Conservation (phyloP, 306 rosid genomes). For the Cucurbita ficifolia region DNA sequence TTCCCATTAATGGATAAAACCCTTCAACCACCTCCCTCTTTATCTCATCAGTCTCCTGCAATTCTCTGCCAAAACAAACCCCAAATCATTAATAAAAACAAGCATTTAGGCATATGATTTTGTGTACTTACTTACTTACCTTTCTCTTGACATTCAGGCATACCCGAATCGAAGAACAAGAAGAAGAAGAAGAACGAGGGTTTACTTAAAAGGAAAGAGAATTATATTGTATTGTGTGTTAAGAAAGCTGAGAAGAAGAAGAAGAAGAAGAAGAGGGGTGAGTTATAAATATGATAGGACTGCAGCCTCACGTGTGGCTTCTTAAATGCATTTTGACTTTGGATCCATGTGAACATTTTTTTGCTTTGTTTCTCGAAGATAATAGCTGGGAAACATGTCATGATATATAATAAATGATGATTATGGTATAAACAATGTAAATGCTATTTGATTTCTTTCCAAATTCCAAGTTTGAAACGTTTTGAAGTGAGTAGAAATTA, state of each 20-base stretch:
- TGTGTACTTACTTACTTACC: slow-evolving; percentile 19
- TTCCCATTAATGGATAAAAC: not conserved
- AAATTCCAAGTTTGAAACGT: no score
- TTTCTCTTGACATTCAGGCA: slow-evolving; percentile 99
- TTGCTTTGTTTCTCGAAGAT: slow-evolving; percentile 18
- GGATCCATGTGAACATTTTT: slow-evolving; percentile 47
- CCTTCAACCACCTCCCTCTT: slow-evolving; percentile 55
- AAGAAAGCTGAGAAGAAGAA: slow-evolving; percentile 12
- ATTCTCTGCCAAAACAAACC: slow-evolving; percentile 14
- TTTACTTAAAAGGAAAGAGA: slow-evolving; percentile 79
- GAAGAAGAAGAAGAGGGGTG: not conserved
- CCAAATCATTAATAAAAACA: not conserved
- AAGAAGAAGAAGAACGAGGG: slow-evolving; percentile 16
- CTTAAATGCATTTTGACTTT: slow-evolving; percentile 80
- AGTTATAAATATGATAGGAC: not conserved
- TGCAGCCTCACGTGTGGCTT: slow-evolving; percentile 60
- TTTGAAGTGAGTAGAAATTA: no score
- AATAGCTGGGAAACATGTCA: no score
- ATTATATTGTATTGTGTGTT: slow-evolving; percentile 11
- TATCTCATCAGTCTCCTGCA: slow-evolving; percentile 43
- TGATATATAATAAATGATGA: no score
- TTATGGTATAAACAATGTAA: no score
- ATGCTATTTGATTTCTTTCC: no score
- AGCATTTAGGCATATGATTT: not conserved
- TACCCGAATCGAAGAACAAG: slow-evolving; percentile 17